These are phyloP conservation scores for Hebeloma cylindrosporum DNA, from an alignment of 768 basidiomycete species.

Conservation along the genomic window DNA sequence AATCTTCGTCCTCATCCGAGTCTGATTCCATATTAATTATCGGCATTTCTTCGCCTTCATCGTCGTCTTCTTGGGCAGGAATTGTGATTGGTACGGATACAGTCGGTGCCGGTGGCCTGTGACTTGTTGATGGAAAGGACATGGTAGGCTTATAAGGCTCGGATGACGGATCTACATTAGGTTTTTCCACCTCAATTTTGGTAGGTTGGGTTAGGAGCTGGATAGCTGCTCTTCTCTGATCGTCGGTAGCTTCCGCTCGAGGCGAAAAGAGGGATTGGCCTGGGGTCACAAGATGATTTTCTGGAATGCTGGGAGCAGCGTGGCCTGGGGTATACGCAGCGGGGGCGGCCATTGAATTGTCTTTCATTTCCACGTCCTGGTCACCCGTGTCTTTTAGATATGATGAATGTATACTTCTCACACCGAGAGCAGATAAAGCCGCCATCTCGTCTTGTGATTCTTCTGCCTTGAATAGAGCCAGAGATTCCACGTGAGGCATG, in stretches of 20 bases:
- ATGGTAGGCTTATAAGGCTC: too few species aligned
- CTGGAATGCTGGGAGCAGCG: too few species aligned
- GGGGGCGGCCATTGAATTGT: too few species aligned
- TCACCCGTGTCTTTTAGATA: slow-evolving; percentile 5
- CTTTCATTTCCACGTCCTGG: slow-evolving; percentile 29
- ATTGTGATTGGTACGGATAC: neutral
- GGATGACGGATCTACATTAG: too few species aligned
- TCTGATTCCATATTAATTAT: slow-evolving; percentile 78
- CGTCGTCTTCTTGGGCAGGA: slow-evolving; percentile 32
- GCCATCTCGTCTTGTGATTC: slow-evolving; percentile 64
- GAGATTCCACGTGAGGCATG: slow-evolving; percentile 58
- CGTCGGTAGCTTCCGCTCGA: too few species aligned
- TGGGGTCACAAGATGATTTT: too few species aligned
- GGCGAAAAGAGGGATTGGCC: too few species aligned
- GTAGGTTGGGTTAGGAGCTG: too few species aligned
- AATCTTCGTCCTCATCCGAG: slow-evolving; percentile 55
- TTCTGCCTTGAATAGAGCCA: slow-evolving; percentile 62
- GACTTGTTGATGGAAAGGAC: neutral
- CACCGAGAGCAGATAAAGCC: slow-evolving; percentile 40
- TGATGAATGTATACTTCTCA: slow-evolving; percentile 24
- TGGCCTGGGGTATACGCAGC: too few species aligned
- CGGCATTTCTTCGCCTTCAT: slow-evolving; percentile 77
- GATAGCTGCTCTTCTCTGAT: too few species aligned
- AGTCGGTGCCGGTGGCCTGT: neutral
- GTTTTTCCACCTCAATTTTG: too few species aligned